Base-by-base conservation (phyloP, 345 rosid species). In the Heritiera littoralis region DNA sequence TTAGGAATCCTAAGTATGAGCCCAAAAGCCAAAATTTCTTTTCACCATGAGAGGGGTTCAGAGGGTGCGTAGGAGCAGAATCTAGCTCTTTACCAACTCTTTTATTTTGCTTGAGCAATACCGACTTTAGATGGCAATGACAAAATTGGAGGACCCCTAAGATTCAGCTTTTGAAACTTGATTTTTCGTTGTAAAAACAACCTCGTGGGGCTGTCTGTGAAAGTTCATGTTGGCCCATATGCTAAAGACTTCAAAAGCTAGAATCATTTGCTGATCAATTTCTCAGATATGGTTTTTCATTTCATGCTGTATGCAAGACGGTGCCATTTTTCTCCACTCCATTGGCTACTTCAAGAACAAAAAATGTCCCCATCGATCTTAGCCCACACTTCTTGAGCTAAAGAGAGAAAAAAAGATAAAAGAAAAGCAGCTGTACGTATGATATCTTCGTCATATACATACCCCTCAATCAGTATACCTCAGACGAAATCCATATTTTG, bases 1-100 rank as follows among this genome's bases (percentile, higher is more conserved):
- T 49, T 77, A 70, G 90, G 92, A 88, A 91, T 91, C 94, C 92
- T 58, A 91, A 86, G 94, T 81, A 75, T 77, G 77, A 85, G 56
- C 85, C 86, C 77, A 77, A 88, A 89, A 80, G 90, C 84, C 89
- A 86, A 83, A 81, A 76, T 10, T 80, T 81, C 84, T 84, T 86
- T 87, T 81, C 76, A 13, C 58, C 38, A 35, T 3, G 77, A 64
- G 75, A 69, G 63, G 72, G 84, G 79, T 59, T 54, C 15, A 14
- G 17, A 0, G 17, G 58, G 58, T 4, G 65, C 76, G 56, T n/a
- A 81, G 79, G 85, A 70, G 84, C 88, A 82, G 80, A 70, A 82
- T 81, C 84, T 74, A 72, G 59, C 78, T 61, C 66, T 15, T 10
- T 48, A 54, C 58, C 58, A 54, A 54, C n/a, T 69, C 66, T 14